Conservation (phyloP, 2,329 filamentous ascomycete genomes). For the Pseudogymnoascus pannorum region DNA sequence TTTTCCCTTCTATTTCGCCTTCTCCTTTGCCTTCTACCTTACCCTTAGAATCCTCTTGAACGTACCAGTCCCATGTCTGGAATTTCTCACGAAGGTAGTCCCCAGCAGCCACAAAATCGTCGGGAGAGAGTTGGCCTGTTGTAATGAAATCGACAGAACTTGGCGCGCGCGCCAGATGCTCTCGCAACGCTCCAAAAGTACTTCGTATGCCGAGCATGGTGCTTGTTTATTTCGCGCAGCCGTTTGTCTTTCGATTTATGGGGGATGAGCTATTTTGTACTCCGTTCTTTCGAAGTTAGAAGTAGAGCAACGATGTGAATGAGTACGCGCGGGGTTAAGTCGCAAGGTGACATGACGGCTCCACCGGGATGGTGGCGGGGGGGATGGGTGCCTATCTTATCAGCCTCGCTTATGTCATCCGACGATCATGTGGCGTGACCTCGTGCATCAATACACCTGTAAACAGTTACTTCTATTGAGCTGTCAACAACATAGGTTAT, state of each 20-base stretch:
- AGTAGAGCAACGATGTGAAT: background rate
- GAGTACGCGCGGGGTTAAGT: background rate
- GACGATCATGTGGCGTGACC: background rate
- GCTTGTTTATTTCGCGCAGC: too few species aligned
- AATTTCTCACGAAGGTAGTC: slow-evolving; percentile 99
- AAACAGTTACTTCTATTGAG: background rate
- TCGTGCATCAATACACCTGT: background rate
- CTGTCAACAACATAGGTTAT: background rate
- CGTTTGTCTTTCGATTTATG: too few species aligned
- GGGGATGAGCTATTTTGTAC: too few species aligned
- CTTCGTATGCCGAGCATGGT: too few species aligned
- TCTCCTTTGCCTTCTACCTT: background rate
- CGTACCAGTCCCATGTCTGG: slow-evolving; percentile 85
- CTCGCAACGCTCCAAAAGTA: too few species aligned
- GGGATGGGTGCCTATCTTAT: background rate
- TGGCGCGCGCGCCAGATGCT: too few species aligned
- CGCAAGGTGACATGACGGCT: background rate
- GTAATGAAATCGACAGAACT: background rate
- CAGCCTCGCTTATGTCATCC: slow-evolving; percentile 9
- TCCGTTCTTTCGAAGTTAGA: background rate
- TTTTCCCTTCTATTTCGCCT: background rate
- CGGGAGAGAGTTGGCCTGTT: slow-evolving; percentile 92
- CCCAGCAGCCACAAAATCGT: slow-evolving; percentile 91
- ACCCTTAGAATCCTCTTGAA: background rate
- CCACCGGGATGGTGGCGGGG: slow-evolving; percentile 23